Conservation (phyloP, 2,329 filamentous ascomycete species). For the Cytospora schulzeri region DNA sequence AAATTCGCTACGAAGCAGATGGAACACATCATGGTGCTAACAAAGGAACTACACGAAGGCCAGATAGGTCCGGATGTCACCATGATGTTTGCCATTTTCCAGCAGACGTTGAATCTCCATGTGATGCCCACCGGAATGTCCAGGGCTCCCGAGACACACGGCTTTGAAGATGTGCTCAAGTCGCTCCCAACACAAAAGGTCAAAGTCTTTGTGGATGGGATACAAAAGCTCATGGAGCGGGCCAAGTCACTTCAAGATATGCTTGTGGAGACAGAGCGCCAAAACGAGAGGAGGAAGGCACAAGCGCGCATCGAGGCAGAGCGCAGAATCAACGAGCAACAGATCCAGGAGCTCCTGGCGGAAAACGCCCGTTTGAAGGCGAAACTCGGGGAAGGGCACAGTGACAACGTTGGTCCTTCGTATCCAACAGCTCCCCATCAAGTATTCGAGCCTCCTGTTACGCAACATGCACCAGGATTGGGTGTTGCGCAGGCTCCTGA, state of each 20-base stretch:
- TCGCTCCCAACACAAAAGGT: conserved; percentile 3
- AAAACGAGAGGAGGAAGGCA: background rate
- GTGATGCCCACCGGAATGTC: background rate
- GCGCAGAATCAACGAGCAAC: conserved; percentile 1
- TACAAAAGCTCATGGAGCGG: conserved; percentile 13
- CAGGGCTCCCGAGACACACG: background rate
- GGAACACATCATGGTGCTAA: conserved; percentile 3
- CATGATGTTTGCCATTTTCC: background rate
- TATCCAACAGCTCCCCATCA: background rate
- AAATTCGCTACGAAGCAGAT: conserved; percentile 8
- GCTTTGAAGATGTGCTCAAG: conserved; percentile 7
- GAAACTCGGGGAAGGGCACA: background rate
- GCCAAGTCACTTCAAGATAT: conserved; percentile 14
- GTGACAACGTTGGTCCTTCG: background rate
- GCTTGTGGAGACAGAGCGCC: conserved; percentile 8
- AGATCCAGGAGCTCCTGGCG: background rate
- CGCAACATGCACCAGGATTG: no score
- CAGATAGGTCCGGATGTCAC: background rate
- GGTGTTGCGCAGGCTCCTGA: no score
- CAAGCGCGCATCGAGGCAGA: conserved; percentile 1
- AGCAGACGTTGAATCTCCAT: background rate
- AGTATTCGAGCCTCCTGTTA: no score
- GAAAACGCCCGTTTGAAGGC: conserved; percentile 8
- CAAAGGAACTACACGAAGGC: conserved; percentile 1
- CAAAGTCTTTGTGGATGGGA: conserved; percentile 5